These are phyloP conservation scores for Prinsepia uniflora DNA, from an alignment of 306 rosid species.

Conservation along the genomic window DNA sequence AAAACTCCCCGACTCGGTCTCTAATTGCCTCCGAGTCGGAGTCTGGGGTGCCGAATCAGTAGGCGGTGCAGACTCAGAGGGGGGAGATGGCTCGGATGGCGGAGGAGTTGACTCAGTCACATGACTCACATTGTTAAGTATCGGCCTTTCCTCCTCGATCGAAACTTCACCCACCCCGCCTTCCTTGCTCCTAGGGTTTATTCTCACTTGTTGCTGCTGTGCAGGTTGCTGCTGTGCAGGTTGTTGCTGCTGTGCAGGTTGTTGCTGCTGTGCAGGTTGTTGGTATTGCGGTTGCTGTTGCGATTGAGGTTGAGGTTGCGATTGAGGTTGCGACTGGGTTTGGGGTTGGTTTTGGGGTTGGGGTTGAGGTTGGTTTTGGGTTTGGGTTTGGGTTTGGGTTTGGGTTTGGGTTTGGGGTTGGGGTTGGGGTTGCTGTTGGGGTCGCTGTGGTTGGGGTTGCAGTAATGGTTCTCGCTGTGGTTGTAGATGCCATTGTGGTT, in stretches of 20 bases:
- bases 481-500: conserved; percentile 12
- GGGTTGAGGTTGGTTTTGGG: neutral
- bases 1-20: conserved; percentile 32
- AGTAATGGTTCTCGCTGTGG: neutral
- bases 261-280: neutral
- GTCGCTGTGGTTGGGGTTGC: neutral
- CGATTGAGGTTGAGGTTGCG: neutral
- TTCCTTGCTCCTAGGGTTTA: conserved; percentile 36
- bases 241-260: neutral
- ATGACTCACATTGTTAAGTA: conserved; percentile 37
- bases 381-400: neutral
- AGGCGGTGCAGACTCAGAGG: conserved; percentile 1
- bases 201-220: conserved; percentile 27
- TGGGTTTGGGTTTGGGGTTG: neutral
- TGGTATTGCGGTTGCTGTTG: neutral
- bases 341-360: neutral
- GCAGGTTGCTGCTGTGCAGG: neutral
- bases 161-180: conserved; percentile 17
- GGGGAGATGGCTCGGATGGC: conserved; percentile 2
- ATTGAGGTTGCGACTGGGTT: neutral
- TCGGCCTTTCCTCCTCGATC: conserved; percentile 40
- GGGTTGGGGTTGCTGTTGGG: conserved; percentile 2
- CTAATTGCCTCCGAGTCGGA: neutral
- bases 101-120: conserved; percentile 33
- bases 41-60: neutral